These are phyloP conservation scores for Crithidia thermophila DNA, from an alignment of 208 protist species.

Conservation along the genomic window DNA sequence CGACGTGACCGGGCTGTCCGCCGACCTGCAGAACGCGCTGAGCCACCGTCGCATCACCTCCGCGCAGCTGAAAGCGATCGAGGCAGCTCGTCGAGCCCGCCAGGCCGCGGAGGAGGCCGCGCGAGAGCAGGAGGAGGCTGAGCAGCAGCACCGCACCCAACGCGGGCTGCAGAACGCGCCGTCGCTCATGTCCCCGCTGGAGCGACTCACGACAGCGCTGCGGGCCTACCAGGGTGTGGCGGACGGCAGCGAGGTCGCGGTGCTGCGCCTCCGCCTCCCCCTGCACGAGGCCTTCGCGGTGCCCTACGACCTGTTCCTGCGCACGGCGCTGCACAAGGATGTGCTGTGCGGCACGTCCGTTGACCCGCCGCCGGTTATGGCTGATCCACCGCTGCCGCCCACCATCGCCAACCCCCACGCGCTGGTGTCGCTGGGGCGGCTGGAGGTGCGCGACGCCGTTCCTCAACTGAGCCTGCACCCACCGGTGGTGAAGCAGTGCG, in stretches of 20 bases:
- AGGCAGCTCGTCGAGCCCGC: constrained; percentile 34
- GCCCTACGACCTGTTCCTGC: constrained; percentile 73
- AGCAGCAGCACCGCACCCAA: constrained; percentile 20
- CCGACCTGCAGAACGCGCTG: constrained; percentile 67
- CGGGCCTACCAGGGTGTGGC: constrained; percentile 53
- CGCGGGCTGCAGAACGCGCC: constrained; percentile 21
- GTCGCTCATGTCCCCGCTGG: constrained; percentile 26
- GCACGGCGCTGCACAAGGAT: constrained; percentile 83
- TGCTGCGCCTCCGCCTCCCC: constrained; percentile 71
- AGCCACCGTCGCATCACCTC: constrained; percentile 62
- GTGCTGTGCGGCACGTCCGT: constrained; percentile 75
- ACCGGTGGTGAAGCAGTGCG: constrained; percentile 79
- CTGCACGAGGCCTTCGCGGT: constrained; percentile 47
- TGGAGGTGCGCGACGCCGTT: constrained; percentile 67
- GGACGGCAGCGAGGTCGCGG: constrained; percentile 43
- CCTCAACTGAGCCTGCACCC: constrained; percentile 49
- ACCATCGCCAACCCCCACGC: constrained; percentile 44
- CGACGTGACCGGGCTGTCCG: constrained; percentile 72
- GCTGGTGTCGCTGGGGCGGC: constrained; percentile 60
- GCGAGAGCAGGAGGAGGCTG: constrained; percentile 10
- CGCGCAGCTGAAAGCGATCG: constrained; percentile 62
- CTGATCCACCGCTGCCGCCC: constrained; percentile 7
- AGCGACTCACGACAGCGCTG: constrained; percentile 45
- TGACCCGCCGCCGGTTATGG: constrained; percentile 24
- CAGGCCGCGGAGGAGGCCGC: constrained; percentile 22